Evolutionary conservation across 305 asterid species (phyloP).

Genomic region (Solanum chacoense): DNA sequence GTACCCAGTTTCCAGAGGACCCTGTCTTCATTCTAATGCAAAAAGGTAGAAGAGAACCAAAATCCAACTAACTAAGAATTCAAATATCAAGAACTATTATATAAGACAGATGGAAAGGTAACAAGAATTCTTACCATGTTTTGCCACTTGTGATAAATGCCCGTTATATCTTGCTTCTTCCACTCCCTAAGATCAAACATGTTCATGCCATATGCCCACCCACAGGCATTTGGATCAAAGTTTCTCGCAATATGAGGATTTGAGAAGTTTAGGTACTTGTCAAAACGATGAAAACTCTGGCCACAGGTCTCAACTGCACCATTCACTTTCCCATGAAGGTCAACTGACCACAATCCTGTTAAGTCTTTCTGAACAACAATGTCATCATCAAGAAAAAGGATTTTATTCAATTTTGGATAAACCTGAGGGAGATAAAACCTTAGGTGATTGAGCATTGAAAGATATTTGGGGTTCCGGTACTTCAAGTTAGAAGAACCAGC

Average conservation of each 20-base stretch:
- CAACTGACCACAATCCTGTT: constrained; percentile 84
- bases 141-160: constrained; percentile 98
- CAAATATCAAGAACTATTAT: neutral
- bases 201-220: constrained; percentile 99
- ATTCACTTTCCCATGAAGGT: constrained; percentile 85
- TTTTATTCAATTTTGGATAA: constrained; percentile 85
- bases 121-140: constrained; percentile 50
- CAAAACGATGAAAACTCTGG: constrained; percentile 91
- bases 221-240: constrained; percentile 93
- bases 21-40: constrained; percentile 79
- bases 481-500: constrained; percentile 90
- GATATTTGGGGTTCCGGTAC: constrained; percentile 95
- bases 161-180: constrained; percentile 95
- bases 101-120: neutral
- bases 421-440: constrained; percentile 96
- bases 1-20: constrained; percentile 98
- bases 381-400: constrained; percentile 95
- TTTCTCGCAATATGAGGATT: constrained; percentile 83
- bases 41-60: constrained; percentile 9
- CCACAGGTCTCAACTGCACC: constrained; percentile 99
- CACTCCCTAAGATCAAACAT: constrained; percentile 85
- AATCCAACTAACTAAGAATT: neutral
- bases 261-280: constrained; percentile 88
- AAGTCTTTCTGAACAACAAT: constrained; percentile 95
- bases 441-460: constrained; percentile 93